Evolutionary conservation across 495 filamentous ascomycete species (phyloP).

Genomic region (Thermochaetoides thermophila): DNA sequence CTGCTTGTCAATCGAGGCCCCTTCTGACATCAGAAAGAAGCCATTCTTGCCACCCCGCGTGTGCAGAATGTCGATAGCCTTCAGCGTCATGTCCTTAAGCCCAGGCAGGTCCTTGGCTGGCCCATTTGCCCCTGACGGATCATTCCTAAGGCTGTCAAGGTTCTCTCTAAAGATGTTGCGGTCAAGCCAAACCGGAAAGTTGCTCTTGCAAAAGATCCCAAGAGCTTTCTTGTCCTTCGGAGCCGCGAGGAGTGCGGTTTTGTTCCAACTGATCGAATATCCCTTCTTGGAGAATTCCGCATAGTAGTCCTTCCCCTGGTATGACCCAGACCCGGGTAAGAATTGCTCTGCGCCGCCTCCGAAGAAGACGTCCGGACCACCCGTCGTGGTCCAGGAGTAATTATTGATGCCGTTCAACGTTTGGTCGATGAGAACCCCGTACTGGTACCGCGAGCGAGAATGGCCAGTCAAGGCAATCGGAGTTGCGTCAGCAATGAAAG

Average conservation of each 20-base stretch:
- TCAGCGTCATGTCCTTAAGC: slow-evolving; percentile 68
- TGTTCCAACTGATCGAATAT: slow-evolving; percentile 51
- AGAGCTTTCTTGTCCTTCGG: slow-evolving; percentile 42
- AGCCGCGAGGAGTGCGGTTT: slow-evolving; percentile 41
- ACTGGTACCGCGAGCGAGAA: slow-evolving; percentile 44
- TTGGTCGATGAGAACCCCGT: slow-evolving; percentile 48
- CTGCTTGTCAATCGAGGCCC: slow-evolving; percentile 63
- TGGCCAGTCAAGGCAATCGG: slow-evolving; percentile 54
- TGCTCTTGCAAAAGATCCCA: slow-evolving; percentile 51
- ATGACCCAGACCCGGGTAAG: slow-evolving; percentile 38
- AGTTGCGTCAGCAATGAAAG: slow-evolving; percentile 58
- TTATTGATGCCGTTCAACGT: slow-evolving; percentile 41
- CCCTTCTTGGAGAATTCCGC: slow-evolving; percentile 47
- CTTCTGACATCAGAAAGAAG: slow-evolving; percentile 67
- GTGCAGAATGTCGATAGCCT: slow-evolving; percentile 57
- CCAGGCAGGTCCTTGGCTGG: slow-evolving; percentile 54
- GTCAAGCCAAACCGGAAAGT: slow-evolving; percentile 59
- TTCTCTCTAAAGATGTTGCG: slow-evolving; percentile 55
- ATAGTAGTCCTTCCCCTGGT: slow-evolving; percentile 50
- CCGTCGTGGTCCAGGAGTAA: slow-evolving; percentile 53
- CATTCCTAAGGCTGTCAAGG: slow-evolving; percentile 41
- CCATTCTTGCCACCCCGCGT: slow-evolving; percentile 46
- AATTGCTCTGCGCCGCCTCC: slow-evolving; percentile 64
- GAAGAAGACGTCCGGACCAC: slow-evolving; percentile 57
- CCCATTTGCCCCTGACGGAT: slow-evolving; percentile 41